These are phyloP conservation scores for Colletotrichum sp. DNA, from an alignment of 2,329 filamentous ascomycete species.

Conservation along the genomic window DNA sequence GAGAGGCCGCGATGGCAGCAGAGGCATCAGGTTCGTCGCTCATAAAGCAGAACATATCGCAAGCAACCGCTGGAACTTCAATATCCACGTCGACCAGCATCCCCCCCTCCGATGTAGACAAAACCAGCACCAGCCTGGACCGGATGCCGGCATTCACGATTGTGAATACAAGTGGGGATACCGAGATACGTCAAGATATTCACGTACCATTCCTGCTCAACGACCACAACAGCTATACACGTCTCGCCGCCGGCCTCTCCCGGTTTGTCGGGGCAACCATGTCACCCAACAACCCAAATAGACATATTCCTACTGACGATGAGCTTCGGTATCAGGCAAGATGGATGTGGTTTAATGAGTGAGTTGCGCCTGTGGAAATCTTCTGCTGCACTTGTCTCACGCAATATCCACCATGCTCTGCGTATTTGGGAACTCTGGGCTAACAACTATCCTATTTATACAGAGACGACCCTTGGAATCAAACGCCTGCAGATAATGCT, in stretches of 20 bases:
- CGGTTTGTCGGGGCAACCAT: conserved; percentile 25
- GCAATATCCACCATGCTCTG: neutral
- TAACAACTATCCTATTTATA: neutral
- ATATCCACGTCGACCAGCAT: neutral
- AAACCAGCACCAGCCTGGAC: too few relatives aligned
- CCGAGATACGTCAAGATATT: neutral
- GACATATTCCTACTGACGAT: conserved; percentile 34
- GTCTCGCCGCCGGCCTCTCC: conserved; percentile 20
- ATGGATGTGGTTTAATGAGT: conserved; percentile 31
- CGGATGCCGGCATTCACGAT: neutral
- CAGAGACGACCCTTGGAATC: conserved; percentile 41
- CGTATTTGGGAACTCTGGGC: neutral
- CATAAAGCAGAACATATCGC: neutral
- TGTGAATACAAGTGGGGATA: neutral
- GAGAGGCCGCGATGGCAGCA: fast-evolving
- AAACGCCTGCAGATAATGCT: conserved; percentile 38
- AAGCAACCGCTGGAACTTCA: neutral
- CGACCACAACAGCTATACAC: conserved; percentile 26
- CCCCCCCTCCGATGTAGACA: neutral
- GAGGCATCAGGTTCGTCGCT: too few relatives aligned
- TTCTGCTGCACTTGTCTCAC: neutral
- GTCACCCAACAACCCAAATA: conserved; percentile 32
- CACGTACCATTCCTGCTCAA: conserved; percentile 15
- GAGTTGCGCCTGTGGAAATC: neutral
- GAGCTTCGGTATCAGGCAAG: conserved; percentile 37